Evolutionary conservation across 768 basidiomycete species (phyloP).

Genomic region (Xanthoconium stramineum): DNA sequence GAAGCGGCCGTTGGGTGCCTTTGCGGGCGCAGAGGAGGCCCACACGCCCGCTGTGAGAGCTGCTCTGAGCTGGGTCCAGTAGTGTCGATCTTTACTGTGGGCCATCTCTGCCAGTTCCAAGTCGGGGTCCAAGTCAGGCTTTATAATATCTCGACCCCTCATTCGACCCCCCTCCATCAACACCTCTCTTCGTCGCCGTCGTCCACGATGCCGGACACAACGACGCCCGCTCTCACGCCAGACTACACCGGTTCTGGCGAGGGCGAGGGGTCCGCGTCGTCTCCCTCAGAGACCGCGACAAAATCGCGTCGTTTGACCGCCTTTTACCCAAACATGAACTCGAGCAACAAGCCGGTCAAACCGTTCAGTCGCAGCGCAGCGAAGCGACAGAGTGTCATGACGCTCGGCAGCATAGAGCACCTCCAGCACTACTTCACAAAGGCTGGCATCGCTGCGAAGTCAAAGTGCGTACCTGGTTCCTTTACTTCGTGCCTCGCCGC

Average conservation of each 20-base stretch:
- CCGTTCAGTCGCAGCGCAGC: slow-evolving; percentile 89
- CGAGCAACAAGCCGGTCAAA: slow-evolving; percentile 69
- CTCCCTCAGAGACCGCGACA: slow-evolving; percentile 31
- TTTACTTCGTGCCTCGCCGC: neutral
- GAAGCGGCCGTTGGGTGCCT: slow-evolving; percentile 45
- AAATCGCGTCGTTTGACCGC: slow-evolving; percentile 68
- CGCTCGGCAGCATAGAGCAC: slow-evolving; percentile 93
- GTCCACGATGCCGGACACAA: slow-evolving; percentile 33
- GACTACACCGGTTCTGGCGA: slow-evolving; percentile 58
- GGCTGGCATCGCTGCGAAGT: slow-evolving; percentile 71
- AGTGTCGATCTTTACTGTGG: slow-evolving; percentile 65
- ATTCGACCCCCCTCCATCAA: slow-evolving; percentile 13
- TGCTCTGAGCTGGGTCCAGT: slow-evolving; percentile 71
- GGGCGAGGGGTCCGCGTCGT: slow-evolving; percentile 32
- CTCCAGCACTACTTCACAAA: slow-evolving; percentile 94
- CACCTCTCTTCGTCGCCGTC: slow-evolving; percentile 12
- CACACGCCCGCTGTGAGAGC: slow-evolving; percentile 75
- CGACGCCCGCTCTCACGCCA: slow-evolving; percentile 57
- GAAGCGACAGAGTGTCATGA: slow-evolving; percentile 91
- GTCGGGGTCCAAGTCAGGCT: neutral
- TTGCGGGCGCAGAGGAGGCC: slow-evolving; percentile 60
- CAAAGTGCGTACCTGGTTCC: slow-evolving; percentile 51
- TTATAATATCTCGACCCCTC: neutral
- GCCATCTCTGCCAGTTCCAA: slow-evolving; percentile 30
- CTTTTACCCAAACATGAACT: slow-evolving; percentile 73